Evolutionary conservation across 331 rosid genomes (phyloP), one percentile per base, ranked within the genome.

Genomic region (Rhamnella rubrinervis): DNA sequence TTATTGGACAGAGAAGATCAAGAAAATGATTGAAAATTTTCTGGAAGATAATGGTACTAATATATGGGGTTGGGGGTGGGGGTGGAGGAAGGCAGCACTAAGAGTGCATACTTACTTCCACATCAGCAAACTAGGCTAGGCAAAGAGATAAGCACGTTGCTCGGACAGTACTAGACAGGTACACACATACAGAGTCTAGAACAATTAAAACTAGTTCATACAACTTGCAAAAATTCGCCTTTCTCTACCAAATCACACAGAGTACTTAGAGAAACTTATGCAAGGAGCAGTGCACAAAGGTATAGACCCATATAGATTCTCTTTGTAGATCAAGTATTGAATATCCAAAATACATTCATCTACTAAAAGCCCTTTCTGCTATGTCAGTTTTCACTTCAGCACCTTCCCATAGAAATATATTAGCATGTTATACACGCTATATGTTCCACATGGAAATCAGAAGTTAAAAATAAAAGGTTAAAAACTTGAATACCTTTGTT

Each of bases 401-500:
- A 11, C 19, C 25, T 18, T 18, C 10, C 60, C 10, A 2, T 41
- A 0, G 14, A n/a, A 26, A 26, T 26, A 20, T 28, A 39, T 25
- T 52, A 40, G n/a, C 58, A 72, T 49, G 55, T 21, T 53, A 49
- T 17, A 62, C 17, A 25, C 3, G 5, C 35, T 31, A 31, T 31
- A 31, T 31, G 35, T 31, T 31, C 35, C 35, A 31, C 35, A 31
- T 31, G 35, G 5, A 31, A 31, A 31, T 4, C 5, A 38, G 74
- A 56, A 46, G 59, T 49, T 38, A 38, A 31, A 26, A 26, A 62
- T 17, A 37, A 41, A 35, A 25, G 52, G 55, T 56, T 2, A 7
- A 65, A 17, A 13, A 16, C 28, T 52, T 6, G 19, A 59, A 49
- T 76, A 89, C 98, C 95, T 92, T 89, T 59, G 93, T 67, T 57